These are phyloP conservation scores for Nicotiana knightiana DNA, from an alignment of 257 asterid species.

Conservation along the genomic window DNA sequence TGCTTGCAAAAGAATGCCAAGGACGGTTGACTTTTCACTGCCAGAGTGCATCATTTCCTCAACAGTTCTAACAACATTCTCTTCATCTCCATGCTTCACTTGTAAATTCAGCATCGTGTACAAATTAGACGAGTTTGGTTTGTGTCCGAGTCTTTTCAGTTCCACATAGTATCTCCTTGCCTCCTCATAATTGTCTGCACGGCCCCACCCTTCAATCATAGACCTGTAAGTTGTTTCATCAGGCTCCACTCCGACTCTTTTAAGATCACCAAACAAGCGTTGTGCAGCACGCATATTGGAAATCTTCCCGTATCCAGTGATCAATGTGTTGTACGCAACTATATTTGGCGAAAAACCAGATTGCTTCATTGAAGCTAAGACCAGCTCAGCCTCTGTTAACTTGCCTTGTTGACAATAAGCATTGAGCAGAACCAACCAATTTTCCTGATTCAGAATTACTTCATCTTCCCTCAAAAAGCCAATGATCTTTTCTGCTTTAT, in stretches of 20 bases:
- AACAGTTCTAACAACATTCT: constrained; percentile 40
- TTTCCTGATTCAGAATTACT: constrained; percentile 57
- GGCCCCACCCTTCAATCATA: constrained; percentile 93
- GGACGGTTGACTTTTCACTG: constrained; percentile 61
- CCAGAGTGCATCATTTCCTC: constrained; percentile 67
- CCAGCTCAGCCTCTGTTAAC: constrained; percentile 51
- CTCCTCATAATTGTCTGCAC: constrained; percentile 43
- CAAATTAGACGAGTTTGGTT: constrained; percentile 70
- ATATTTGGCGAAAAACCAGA: constrained; percentile 62
- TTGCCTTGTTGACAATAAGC: constrained; percentile 88
- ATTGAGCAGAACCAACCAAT: constrained; percentile 84
- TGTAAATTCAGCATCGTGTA: constrained; percentile 79
- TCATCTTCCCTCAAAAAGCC: constrained; percentile 54
- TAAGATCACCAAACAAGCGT: constrained; percentile 41
- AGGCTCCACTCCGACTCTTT: constrained; percentile 48
- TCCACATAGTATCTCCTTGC: constrained; percentile 42
- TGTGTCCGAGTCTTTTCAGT: constrained; percentile 56
- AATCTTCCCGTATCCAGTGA: constrained; percentile 78
- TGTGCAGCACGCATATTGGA: constrained; percentile 61
- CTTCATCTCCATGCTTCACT: constrained; percentile 61
- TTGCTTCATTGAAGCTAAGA: constrained; percentile 47
- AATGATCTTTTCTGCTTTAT: constrained; percentile 69
- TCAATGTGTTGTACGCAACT: constrained; percentile 80
- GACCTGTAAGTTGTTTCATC: constrained; percentile 88
- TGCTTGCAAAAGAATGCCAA: constrained; percentile 63